Percentiles rank a stretch among this genome's conserved stretches.
Evolutionary conservation across 306 rosid genomes (phyloP).

Genomic region (Trifolium subterraneum): DNA sequence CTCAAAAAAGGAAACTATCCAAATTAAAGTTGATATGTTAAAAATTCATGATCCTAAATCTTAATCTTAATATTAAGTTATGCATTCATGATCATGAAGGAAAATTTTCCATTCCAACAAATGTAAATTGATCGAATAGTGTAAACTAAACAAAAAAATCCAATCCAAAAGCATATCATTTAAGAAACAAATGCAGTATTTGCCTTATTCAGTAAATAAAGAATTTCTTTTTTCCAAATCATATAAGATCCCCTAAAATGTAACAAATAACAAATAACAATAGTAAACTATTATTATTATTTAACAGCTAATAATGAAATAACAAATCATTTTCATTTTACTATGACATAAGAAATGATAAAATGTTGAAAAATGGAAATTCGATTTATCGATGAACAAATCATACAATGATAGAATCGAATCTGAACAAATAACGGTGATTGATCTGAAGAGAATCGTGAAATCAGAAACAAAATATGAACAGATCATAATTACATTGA

Average conservation of each 20-base stretch:
- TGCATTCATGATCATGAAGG: background rate
- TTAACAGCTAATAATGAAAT: background rate
- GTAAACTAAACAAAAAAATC: too few relatives aligned
- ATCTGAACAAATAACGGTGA: slow-evolving; percentile 34
- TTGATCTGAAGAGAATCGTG: slow-evolving; percentile 41
- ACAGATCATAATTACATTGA: too few relatives aligned
- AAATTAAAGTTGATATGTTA: background rate
- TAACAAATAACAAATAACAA: too few relatives aligned
- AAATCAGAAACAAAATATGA: background rate
- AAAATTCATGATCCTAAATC: slow-evolving; percentile 21
- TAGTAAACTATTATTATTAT: too few relatives aligned
- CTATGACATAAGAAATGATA: background rate
- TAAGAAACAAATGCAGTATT: too few relatives aligned
- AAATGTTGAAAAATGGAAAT: background rate
- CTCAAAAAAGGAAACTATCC: slow-evolving; percentile 5
- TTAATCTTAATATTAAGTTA: background rate
- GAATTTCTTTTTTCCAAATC: background rate
- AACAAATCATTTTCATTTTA: background rate
- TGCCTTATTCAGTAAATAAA: too few relatives aligned
- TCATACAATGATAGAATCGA: slow-evolving; percentile 28
- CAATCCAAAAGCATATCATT: too few relatives aligned
- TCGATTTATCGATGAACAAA: slow-evolving; percentile 31
- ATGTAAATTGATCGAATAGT: too few relatives aligned
- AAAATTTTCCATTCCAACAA: background rate
- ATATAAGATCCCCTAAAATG: slow-evolving; percentile 27